These are phyloP conservation scores for Linnemannia elongata DNA, from an alignment of 192 early-diverging fungal genomes.

Conservation along the genomic window DNA sequence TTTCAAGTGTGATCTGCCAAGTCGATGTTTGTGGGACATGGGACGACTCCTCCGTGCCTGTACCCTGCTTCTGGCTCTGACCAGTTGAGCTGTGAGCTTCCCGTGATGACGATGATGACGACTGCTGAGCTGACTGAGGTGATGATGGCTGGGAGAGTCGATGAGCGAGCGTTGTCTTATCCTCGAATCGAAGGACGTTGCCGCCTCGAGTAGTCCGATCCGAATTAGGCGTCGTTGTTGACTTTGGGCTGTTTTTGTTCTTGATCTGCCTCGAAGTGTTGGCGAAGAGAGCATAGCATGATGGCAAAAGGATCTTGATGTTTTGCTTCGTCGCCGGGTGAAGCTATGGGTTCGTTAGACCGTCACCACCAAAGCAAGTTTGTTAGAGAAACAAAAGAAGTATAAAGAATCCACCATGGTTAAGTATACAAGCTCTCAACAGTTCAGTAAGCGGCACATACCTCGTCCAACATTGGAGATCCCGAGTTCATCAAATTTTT, in stretches of 20 bases:
- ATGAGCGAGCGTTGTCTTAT: not conserved
- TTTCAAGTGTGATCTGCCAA: slow-evolving; percentile 17
- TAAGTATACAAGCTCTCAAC: not conserved
- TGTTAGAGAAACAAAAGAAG: not conserved
- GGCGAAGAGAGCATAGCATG: slow-evolving; percentile 39
- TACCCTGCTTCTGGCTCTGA: not conserved
- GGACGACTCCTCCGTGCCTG: not conserved
- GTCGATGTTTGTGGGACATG: slow-evolving; percentile 12
- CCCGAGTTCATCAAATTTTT: slow-evolving; percentile 32
- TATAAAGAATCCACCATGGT: not conserved
- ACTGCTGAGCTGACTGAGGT: not conserved
- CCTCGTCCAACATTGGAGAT: slow-evolving; percentile 47
- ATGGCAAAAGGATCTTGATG: slow-evolving; percentile 16
- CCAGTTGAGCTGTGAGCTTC: not conserved
- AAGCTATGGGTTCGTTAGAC: slow-evolving; percentile 7
- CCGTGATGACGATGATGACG: not conserved
- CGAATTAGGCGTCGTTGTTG: not conserved
- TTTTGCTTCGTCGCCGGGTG: slow-evolving; percentile 38
- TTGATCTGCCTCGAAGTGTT: slow-evolving; percentile 26
- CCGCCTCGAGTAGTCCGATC: not conserved
- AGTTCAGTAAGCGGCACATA: not conserved
- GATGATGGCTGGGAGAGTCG: not conserved
- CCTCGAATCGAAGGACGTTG: not conserved
- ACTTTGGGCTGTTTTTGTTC: slow-evolving; percentile 3
- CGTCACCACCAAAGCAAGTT: not conserved